Conservation (phyloP, 1,284 basidiomycete genomes). For the Cutaneotrichosporon arboriforme region DNA sequence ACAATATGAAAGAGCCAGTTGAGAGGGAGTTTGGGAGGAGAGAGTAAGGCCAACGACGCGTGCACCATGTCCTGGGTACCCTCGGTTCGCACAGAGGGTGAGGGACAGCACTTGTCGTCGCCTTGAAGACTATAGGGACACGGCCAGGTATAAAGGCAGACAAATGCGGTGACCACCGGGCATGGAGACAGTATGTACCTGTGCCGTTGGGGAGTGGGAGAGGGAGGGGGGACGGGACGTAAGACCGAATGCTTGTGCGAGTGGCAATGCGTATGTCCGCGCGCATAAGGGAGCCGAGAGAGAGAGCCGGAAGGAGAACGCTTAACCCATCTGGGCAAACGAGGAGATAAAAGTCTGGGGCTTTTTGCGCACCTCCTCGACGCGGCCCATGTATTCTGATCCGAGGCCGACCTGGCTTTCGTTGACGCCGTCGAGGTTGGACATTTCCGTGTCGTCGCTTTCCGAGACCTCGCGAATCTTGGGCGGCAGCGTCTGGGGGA, state of each 20-base stretch:
- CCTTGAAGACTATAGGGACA: too few relatives aligned
- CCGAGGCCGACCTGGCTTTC: constrained; percentile 14
- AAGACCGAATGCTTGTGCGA: neutral
- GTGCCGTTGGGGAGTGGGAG: neutral
- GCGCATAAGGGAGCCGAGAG: neutral
- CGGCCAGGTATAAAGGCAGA: neutral
- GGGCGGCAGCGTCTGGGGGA: constrained; percentile 14
- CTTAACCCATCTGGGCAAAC: constrained; percentile 12
- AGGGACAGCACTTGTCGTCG: too few relatives aligned
- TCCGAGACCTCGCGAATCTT: constrained; percentile 19
- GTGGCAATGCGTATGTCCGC: neutral
- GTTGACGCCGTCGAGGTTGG: constrained; percentile 9
- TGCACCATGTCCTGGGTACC: too few relatives aligned
- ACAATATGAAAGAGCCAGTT: neutral
- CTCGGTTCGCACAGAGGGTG: too few relatives aligned
- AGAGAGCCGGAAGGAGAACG: neutral
- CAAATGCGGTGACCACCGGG: neutral
- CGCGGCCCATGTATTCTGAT: constrained; percentile 15
- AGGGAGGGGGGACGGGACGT: neutral
- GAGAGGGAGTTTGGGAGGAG: neutral
- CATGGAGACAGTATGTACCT: neutral
- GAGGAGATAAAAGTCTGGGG: constrained; percentile 6
- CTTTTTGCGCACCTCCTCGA: constrained; percentile 1
- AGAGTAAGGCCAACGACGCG: too few relatives aligned
- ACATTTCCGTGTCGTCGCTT: constrained; percentile 11